A percentile compares a stretch with the other conserved stretches of the same genome.
Evolutionary conservation across 2,329 filamentous ascomycete genomes (phyloP).

Genomic region (Polytolypa hystricis): DNA sequence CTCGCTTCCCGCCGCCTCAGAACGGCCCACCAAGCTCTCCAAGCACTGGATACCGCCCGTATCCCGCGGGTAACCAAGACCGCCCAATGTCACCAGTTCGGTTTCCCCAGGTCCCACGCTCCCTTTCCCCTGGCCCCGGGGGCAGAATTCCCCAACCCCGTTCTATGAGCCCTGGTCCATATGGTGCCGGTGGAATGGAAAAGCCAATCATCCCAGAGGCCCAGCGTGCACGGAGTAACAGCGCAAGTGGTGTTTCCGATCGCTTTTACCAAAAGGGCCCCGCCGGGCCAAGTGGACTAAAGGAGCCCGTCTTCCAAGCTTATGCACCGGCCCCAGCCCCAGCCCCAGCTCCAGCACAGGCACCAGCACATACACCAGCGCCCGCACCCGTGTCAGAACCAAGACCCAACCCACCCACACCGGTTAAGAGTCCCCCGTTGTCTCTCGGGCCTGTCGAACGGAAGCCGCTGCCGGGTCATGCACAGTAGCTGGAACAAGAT

Average conservation of each 20-base stretch:
- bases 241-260: slow-evolving; percentile 24
- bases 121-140: slow-evolving; percentile 39
- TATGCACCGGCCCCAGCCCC: slow-evolving; percentile 32
- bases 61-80: slow-evolving; percentile 8
- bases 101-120: slow-evolving; percentile 22
- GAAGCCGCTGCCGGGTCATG: slow-evolving; percentile 48
- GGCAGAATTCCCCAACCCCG: slow-evolving; percentile 29
- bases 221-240: slow-evolving; percentile 35
- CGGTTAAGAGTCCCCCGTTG: slow-evolving; percentile 22
- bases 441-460: slow-evolving; percentile 38
- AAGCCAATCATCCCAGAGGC: slow-evolving; percentile 28
- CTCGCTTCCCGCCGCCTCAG: slow-evolving; percentile 12
- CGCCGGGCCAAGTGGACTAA: slow-evolving; percentile 20
- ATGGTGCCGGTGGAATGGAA: slow-evolving; percentile 25
- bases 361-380: slow-evolving; percentile 6
- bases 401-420: slow-evolving; percentile 37
- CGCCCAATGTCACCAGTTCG: slow-evolving; percentile 24
- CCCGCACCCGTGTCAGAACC: slow-evolving; percentile 7
- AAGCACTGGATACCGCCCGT: slow-evolving; percentile 16
- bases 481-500: too few species aligned
- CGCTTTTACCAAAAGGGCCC: slow-evolving; percentile 28
- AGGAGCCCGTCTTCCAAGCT: slow-evolving; percentile 12
- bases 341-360: slow-evolving; percentile 29
- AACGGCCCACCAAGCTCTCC: slow-evolving; percentile 21
- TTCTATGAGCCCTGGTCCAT: slow-evolving; percentile 35